Evolutionary conservation across 352 stramenopile species (phyloP).

Genomic region (Phytophthora tentaculata): DNA sequence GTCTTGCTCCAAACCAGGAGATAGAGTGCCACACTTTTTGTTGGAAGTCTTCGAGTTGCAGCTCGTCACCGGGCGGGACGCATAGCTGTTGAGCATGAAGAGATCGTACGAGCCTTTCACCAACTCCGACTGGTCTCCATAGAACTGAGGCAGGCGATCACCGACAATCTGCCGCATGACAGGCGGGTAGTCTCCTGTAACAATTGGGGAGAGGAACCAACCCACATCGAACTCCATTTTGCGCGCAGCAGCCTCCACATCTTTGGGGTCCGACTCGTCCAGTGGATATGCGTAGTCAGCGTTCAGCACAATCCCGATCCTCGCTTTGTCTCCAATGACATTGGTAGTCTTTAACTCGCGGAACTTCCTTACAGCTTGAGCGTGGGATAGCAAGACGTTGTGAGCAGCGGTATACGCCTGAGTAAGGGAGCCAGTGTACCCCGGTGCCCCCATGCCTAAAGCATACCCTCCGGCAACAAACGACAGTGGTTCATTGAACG

Average conservation of each 20-base stretch:
- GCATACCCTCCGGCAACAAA: constrained; percentile 58
- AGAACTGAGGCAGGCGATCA: constrained; percentile 84
- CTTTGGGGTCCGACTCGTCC: constrained; percentile 54
- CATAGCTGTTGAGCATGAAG: constrained; percentile 96
- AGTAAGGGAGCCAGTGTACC: constrained; percentile 40
- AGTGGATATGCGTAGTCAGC: constrained; percentile 79
- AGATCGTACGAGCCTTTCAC: constrained; percentile 91
- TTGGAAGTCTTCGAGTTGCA: constrained; percentile 48
- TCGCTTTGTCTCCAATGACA: constrained; percentile 51
- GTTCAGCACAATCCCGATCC: constrained; percentile 93
- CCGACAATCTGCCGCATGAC: constrained; percentile 88
- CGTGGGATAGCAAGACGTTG: constrained; percentile 93
- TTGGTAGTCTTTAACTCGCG: constrained; percentile 38
- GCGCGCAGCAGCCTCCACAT: constrained; percentile 75
- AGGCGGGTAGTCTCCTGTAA: constrained; percentile 90
- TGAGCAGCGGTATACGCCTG: constrained; percentile 69
- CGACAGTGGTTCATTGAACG: constrained; percentile 94
- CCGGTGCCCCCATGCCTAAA: constrained; percentile 53
- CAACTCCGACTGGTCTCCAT: constrained; percentile 61
- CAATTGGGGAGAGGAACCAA: constrained; percentile 93
- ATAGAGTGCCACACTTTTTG: constrained; percentile 28
- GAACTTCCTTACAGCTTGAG: constrained; percentile 83
- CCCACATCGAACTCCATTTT: constrained; percentile 90
- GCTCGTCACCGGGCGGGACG: constrained; percentile 58
- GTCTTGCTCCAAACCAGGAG: constrained; percentile 50